Conservation (phyloP, 345 rosid genomes). For the Rubroshorea leprosula region DNA sequence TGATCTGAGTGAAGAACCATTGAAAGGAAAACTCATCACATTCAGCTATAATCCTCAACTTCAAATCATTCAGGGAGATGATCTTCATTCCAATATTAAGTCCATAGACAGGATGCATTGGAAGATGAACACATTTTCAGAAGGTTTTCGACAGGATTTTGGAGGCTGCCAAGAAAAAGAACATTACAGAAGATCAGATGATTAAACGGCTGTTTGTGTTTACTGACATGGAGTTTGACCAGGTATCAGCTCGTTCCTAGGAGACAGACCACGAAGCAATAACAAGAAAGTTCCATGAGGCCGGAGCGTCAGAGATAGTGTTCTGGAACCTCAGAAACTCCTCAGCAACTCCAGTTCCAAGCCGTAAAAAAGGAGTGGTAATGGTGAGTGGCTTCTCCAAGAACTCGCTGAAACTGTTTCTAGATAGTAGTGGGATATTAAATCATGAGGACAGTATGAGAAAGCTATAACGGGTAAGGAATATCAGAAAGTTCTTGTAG, state of each 20-base stretch:
- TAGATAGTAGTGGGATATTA: background rate
- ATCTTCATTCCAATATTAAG: background rate
- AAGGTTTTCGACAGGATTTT: conserved; percentile 7
- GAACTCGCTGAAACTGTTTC: conserved; percentile 10
- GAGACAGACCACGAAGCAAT: conserved; percentile 5
- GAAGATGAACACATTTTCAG: background rate
- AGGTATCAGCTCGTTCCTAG: background rate
- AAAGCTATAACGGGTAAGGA: background rate
- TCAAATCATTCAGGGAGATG: background rate
- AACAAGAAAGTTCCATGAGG: conserved; percentile 4
- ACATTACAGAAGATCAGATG: conserved; percentile 4
- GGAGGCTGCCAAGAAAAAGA: background rate
- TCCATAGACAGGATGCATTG: background rate
- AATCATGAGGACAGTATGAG: background rate
- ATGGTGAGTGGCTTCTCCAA: conserved; percentile 7
- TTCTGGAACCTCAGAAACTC: conserved; percentile 4
- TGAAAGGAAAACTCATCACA: conserved; percentile 7
- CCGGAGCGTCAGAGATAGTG: conserved; percentile 7
- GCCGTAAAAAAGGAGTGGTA: conserved; percentile 2
- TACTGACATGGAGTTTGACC: conserved; percentile 5
- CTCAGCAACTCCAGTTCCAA: background rate
- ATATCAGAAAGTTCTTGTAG: background rate
- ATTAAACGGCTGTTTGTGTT: conserved; percentile 13
- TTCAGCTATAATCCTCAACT: background rate
- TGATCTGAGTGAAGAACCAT: conserved; percentile 9